These are phyloP conservation scores for Kurtzmaniella natalensis DNA, from an alignment of 1,139 yeast species.

Conservation along the genomic window DNA sequence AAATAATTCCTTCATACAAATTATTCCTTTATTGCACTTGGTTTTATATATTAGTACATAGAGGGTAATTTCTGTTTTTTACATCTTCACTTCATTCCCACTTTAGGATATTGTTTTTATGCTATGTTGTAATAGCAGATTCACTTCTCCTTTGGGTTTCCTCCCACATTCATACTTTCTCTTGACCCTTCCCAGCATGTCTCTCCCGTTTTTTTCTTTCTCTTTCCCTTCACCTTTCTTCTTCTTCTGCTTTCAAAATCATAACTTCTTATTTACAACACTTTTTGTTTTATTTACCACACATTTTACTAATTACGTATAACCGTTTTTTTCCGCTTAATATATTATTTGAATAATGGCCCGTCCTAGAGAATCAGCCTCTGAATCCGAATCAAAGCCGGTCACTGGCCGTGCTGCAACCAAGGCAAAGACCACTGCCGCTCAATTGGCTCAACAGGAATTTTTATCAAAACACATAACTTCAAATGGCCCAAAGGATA, in stretches of 20 bases:
- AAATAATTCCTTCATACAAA: no score
- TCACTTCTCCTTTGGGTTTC: no score
- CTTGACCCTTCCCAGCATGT: no score
- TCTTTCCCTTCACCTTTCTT: no score
- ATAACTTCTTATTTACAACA: not conserved
- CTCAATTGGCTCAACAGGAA: slow-evolving; percentile 59
- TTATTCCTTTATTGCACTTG: no score
- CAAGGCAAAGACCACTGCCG: slow-evolving; percentile 51
- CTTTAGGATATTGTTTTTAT: no score
- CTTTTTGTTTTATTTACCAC: not conserved
- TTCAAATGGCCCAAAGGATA: slow-evolving; percentile 61
- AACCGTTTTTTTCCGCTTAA: not conserved
- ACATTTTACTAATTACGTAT: not conserved
- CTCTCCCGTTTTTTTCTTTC: no score
- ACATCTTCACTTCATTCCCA: no score
- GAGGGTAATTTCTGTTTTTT: no score
- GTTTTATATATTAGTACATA: no score
- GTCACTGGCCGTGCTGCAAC: slow-evolving; percentile 38
- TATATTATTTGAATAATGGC: slow-evolving; percentile 4
- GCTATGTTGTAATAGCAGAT: no score
- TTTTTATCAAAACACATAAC: slow-evolving; percentile 55
- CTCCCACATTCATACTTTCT: no score
- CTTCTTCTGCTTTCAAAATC: not conserved
- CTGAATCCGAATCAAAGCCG: slow-evolving; percentile 40
- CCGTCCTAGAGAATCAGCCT: slow-evolving; percentile 32